Evolutionary conservation across 352 stramenopile genomes (phyloP).

Genomic region (Phytophthora meadii): DNA sequence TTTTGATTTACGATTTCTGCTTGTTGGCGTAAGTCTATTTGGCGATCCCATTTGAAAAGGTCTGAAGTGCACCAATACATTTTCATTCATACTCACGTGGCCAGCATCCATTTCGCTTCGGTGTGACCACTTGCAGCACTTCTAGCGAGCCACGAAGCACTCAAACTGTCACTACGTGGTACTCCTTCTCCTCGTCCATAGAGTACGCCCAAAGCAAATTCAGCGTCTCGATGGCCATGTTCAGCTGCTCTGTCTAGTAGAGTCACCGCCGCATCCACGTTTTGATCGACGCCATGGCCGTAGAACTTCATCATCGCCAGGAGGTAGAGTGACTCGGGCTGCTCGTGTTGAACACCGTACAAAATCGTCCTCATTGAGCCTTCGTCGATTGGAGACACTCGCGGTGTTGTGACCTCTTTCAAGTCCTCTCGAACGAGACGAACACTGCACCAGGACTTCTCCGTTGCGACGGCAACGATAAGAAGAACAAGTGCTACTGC

Average conservation of each 20-base stretch:
- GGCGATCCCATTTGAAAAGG: too few species aligned
- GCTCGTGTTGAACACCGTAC: slow-evolving; percentile 39
- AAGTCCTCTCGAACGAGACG: slow-evolving; percentile 33
- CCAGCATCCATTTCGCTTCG: slow-evolving; percentile 65
- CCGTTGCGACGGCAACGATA: slow-evolving; percentile 1
- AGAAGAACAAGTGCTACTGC: slow-evolving; percentile 6
- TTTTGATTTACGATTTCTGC: too few species aligned
- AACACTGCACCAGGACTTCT: slow-evolving; percentile 1
- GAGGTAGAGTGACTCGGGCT: slow-evolving; percentile 59
- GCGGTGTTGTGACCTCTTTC: slow-evolving; percentile 24
- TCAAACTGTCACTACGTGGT: slow-evolving; percentile 38
- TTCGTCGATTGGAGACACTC: slow-evolving; percentile 30
- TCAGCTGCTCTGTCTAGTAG: slow-evolving; percentile 38
- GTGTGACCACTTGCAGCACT: slow-evolving; percentile 45
- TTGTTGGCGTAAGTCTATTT: slow-evolving; percentile 48
- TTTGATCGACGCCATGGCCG: slow-evolving; percentile 47
- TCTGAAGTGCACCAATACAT: background rate
- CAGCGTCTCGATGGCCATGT: slow-evolving; percentile 42
- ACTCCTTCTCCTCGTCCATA: slow-evolving; percentile 40
- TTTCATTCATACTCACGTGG: slow-evolving; percentile 33
- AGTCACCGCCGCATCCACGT: slow-evolving; percentile 37
- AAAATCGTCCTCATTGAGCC: slow-evolving; percentile 43
- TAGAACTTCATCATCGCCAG: slow-evolving; percentile 62
- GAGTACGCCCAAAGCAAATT: slow-evolving; percentile 58
- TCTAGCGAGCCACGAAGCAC: slow-evolving; percentile 47